phyloP scores from a whole-genome alignment of 176 grass and related monocot species.

The Triticum urartu region DNA sequence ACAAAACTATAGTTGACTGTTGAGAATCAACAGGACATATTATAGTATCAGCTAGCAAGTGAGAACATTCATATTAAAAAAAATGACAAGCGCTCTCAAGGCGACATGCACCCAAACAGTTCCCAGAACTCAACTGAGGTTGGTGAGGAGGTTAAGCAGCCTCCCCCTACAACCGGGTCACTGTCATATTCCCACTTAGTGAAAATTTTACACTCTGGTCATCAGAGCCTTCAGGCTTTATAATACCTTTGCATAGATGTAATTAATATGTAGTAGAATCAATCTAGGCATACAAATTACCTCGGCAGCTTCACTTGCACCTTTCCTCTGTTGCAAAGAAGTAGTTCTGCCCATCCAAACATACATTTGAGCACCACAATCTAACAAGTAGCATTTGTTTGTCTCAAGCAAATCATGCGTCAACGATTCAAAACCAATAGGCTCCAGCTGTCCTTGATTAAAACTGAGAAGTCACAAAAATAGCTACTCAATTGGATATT shows the following conservation, averaged over 20 bases:
- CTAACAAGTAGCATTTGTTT: slow-evolving; percentile 89
- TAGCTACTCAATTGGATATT: slow-evolving; percentile 25
- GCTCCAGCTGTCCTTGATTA: slow-evolving; percentile 58
- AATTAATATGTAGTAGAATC: background rate
- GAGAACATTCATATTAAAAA: background rate
- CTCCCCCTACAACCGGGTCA: background rate
- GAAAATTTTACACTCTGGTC: background rate
- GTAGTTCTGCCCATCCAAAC: slow-evolving; percentile 92
- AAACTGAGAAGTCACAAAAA: slow-evolving; percentile 50
- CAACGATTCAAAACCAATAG: slow-evolving; percentile 56
- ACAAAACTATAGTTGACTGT: background rate
- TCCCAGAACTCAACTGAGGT: background rate
- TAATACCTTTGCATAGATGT: background rate
- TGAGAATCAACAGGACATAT: background rate
- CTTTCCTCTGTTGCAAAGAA: slow-evolving; percentile 85
- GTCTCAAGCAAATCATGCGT: slow-evolving; percentile 66
- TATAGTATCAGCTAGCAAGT: background rate
- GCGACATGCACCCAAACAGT: background rate
- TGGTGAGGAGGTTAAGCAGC: background rate
- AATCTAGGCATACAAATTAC: slow-evolving; percentile 40
- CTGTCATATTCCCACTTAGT: background rate
- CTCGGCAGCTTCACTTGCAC: slow-evolving; percentile 77
- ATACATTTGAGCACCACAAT: slow-evolving; percentile 72
- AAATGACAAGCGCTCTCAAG: background rate
- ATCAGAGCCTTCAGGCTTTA: background rate